Conservation (phyloP, 2,329 filamentous ascomycete genomes). For the Lecanicillium sp. region DNA sequence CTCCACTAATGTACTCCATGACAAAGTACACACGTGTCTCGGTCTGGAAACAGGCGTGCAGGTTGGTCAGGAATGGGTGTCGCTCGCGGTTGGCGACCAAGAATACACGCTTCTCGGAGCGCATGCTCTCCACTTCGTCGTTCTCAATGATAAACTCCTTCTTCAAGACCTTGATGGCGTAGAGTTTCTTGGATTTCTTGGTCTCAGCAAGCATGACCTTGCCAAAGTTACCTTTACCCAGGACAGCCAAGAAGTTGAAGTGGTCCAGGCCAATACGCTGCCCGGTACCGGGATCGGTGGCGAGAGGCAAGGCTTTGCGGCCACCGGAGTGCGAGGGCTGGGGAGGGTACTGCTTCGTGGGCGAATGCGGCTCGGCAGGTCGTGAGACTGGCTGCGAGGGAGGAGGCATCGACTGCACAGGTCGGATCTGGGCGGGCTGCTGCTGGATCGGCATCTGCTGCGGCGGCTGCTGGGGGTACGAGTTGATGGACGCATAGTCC, state of each 20-base stretch:
- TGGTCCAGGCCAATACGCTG: conserved; percentile 91
- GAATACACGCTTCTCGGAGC: conserved; percentile 96
- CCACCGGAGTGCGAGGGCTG: conserved; percentile 25
- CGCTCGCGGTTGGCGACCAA: conserved; percentile 94
- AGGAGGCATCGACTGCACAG: conserved; percentile 27
- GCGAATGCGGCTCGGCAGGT: conserved; percentile 28
- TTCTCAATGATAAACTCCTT: conserved; percentile 99
- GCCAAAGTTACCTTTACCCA: conserved; percentile 98
- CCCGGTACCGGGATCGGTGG: conserved; percentile 66
- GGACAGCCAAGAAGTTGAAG: conserved; percentile 97
- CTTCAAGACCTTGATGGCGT: conserved; percentile 98
- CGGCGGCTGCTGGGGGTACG: conserved; percentile 37
- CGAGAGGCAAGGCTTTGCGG: conserved; percentile 61
- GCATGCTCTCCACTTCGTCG: conserved; percentile 95
- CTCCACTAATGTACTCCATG: conserved; percentile 98
- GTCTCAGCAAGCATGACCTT: conserved; percentile 99
- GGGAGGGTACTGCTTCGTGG: conserved; percentile 17
- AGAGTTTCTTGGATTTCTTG: conserved; percentile 83
- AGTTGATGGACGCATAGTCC: conserved; percentile 61
- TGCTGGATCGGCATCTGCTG: conserved; percentile 27
- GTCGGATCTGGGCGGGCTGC: conserved; percentile 31
- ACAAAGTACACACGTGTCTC: conserved; percentile 98
- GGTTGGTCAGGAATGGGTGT: conserved; percentile 89
- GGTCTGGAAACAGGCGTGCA: conserved; percentile 98
- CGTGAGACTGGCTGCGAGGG: conserved; percentile 27